These are phyloP conservation scores for Calonectria pteridis DNA, from an alignment of 2,329 filamentous ascomycete genomes.

Conservation along the genomic window DNA sequence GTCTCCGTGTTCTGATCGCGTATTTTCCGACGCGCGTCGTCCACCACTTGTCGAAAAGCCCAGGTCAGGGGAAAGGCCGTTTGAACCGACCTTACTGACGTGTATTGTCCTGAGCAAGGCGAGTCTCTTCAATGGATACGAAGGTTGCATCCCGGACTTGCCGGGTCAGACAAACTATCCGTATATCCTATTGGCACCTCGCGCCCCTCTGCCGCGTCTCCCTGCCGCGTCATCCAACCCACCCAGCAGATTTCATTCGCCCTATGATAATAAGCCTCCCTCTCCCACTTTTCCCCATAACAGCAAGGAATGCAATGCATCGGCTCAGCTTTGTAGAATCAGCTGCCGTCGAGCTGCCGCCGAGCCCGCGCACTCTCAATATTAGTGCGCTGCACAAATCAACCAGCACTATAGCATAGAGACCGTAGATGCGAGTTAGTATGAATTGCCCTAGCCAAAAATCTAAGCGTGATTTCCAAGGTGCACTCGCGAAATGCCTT, in stretches of 20 bases:
- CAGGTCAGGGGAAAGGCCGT: not conserved
- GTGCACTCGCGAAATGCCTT: not conserved
- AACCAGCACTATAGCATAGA: not conserved
- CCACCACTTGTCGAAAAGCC: not conserved
- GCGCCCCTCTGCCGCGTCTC: conserved; percentile 1
- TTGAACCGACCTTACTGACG: not conserved
- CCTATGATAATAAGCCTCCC: not conserved
- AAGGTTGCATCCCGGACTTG: not conserved
- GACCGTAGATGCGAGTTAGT: no score
- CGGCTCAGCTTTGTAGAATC: not conserved
- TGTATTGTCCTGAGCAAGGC: no score
- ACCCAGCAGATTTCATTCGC: not conserved
- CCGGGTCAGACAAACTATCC: not conserved
- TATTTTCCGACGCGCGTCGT: not conserved
- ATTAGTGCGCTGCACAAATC: not conserved
- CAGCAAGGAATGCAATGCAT: not conserved
- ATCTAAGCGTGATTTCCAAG: not conserved
- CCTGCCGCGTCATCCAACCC: not conserved
- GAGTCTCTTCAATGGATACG: not conserved
- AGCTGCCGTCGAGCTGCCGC: not conserved
- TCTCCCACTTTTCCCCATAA: not conserved
- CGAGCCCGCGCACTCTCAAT: not conserved
- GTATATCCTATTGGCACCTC: not conserved
- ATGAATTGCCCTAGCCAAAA: not conserved
- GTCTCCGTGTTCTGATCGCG: not conserved